Base-by-base conservation (phyloP, 2,329 filamentous ascomycete genomes). In the Sordariomycetes sp. region DNA sequence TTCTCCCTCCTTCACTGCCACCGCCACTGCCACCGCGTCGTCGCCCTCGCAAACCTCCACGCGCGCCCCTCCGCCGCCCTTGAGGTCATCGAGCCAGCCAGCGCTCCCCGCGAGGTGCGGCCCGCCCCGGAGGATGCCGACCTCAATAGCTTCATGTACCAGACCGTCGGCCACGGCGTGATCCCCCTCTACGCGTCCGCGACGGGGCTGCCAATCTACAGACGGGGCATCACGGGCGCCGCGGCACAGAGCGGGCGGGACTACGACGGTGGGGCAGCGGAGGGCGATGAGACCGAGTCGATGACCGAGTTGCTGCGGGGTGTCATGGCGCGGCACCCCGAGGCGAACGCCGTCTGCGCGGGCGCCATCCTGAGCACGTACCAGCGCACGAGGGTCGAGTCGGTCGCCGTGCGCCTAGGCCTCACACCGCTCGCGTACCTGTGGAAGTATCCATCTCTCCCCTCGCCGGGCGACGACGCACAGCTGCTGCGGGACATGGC, bases 121-220 rank as follows among this genome's bases (percentile, higher is more conserved):
- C 25, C 35, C 53, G 35, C 24, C 10, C 40, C 16, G 10, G 60
- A 61, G 52, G 69, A 76, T 53, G 69, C 66, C 54, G 75, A 97
- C 70, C 79, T 96, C 65, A 90, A 99, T 72, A 97, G 92, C 75
- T 97, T 94, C 84, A 99, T 99, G 94, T 99, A 97, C 77, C 94
- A 99, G 76, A 99, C 94, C 3, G 89, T 97, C 60, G 94, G 94
- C 14, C 90, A 97, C 72, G 80, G 84, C 59, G 77, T 97, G 20
- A 87, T 97, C 59, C 90, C 92, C 2, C 79, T 96, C 18, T 97
- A 97, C 69, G 85, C 86, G 60, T 72, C 81, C 54, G 91, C 90
- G 37, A 85, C 96, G 1, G 84, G 80, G 0, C 78, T 97, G 37
- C 93, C 93, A 25, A 78, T 99, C 1, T 97, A 94, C 71, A 86